Base-by-base conservation (phyloP, 495 filamentous ascomycete species). In the Neurospora tetraspora region DNA sequence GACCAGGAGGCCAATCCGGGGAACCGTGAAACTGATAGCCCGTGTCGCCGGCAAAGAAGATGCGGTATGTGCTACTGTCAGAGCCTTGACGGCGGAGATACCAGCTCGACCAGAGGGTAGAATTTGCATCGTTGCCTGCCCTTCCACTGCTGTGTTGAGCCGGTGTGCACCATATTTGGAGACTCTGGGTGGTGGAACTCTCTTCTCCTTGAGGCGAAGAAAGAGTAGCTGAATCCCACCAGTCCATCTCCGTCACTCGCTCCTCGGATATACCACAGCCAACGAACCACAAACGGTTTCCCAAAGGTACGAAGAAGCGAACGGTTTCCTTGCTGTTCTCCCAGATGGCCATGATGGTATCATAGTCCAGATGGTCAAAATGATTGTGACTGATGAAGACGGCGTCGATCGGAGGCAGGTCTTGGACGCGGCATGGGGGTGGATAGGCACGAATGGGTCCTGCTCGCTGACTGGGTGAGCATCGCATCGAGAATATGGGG, bases 21-120 rank as follows among this genome's bases (percentile, higher is more conserved):
- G 71, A 74, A 5, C 70, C 39, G 39, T 81, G 79, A 36, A 79
- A 79, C 68, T 80, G 79, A 47, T 79, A 81, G 8, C 79, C 79
- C 0, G 77, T 78, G 72, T 81, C 79, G 3, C 79, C 79, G 4
- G 78, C 79, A 23, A 79, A 80, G 71, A 77, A 81, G 12, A 79
- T 69, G 27, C 74, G 71, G 39, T 71, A 76, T 9, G 74, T 68
- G 10, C 3, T 38, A 16, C 8, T 11, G 18, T 5, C 2, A 3
- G 69, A 16, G 0, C 6, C 2, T 18, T 40, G 74, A 39, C 77
- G 71, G 36, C 82, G 77, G 8, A 89, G 70, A n/a, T 82, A 78
- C 87, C 87, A 89, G 59, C 85, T 85, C 27, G 83, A 83, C 87
- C 87, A 89, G 9, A 89, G 81, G 1, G 84, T 82, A 5, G 73